Base-by-base conservation (phyloP, 306 rosid species). In the Cucurbita ficifolia region DNA sequence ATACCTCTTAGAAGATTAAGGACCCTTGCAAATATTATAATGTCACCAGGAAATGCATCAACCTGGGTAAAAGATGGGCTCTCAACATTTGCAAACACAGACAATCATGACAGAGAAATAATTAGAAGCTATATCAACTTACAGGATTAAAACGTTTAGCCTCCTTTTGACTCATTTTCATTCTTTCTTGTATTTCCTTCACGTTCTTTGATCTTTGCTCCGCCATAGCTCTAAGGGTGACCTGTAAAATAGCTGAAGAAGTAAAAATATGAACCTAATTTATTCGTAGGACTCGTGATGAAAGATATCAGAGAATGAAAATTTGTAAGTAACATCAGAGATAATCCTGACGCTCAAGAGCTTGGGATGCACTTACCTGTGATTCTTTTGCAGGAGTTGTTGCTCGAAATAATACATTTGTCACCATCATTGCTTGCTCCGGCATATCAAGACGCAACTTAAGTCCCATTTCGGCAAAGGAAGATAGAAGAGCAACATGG, bases 11-110 rank as follows among this genome's bases (percentile, higher is more conserved):
- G 90, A 79, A 95, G 97, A 88, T 91, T 88, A 81, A 95, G 97
- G 76, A 91, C 99, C 80, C 97, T 88, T 53, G 90, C 84, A 81
- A 91, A 95, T 59, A 95, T 95, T 74, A 95, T 91, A 81, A 95
- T 91, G 82, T 95, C 99, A 80, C 99, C 97, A 78, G 99, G 99
- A 84, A 95, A 89, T 76, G 99, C 97, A 81, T 95, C 99, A 76
- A 95, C 88, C 99, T 95, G 80, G 39, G 49, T 11, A 36, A 75
- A 61, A 75, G 50, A 51, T 75, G 51, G 50, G 46, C 46, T 70
- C 53, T 54, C 60, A 72, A 21, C 39, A 72, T 36, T 38, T 29
- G 56, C 46, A 33, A 72, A 53, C 63, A 52, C 22, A 55, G 82
- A 84, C 81, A 46, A 77, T 49, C 42, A 29, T 60, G 49, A 21